Conservation (phyloP, 2,329 filamentous ascomycete genomes). For the Phaeosphaeria sp. region DNA sequence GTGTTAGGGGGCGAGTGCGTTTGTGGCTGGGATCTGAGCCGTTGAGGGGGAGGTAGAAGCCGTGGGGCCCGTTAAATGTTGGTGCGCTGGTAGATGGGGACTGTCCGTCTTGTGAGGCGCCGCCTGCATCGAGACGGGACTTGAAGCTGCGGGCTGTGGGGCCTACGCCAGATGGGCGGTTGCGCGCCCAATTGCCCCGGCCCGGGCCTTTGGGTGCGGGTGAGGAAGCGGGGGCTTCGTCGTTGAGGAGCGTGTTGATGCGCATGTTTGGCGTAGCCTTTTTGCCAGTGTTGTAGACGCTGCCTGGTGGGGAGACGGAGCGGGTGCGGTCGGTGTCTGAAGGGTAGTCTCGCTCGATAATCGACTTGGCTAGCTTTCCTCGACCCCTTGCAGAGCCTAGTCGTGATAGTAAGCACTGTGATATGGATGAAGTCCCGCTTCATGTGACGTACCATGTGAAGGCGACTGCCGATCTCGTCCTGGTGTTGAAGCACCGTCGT, state of each 20-base stretch:
- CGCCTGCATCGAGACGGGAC: conserved; percentile 43
- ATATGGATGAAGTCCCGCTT: background rate
- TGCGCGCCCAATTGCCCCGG: conserved; percentile 58
- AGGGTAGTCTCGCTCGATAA: conserved; percentile 46
- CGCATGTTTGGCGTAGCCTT: conserved; percentile 53
- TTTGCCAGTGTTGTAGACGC: conserved; percentile 48
- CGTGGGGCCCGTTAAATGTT: conserved; percentile 59
- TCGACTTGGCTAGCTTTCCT: conserved; percentile 43
- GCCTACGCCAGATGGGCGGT: conserved; percentile 24
- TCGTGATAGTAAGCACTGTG: conserved; percentile 2
- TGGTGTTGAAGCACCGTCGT: conserved; percentile 50
- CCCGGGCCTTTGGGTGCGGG: conserved; percentile 53
- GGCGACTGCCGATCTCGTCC: conserved; percentile 50
- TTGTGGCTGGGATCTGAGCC: conserved; percentile 56
- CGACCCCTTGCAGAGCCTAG: conserved; percentile 47
- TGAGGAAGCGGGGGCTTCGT: conserved; percentile 45
- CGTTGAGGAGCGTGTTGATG: conserved; percentile 58
- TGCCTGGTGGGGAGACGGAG: conserved; percentile 52
- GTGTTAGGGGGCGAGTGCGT: conserved; percentile 76
- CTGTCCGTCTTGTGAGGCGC: conserved; percentile 40
- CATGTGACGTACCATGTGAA: conserved; percentile 38
- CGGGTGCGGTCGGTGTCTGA: conserved; percentile 57
- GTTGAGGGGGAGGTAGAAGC: conserved; percentile 59
- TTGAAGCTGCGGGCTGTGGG: conserved; percentile 38
- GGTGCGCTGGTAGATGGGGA: conserved; percentile 41